phyloP scores from a whole-genome alignment of 805 yeast genomes.

The Ogataea siamensis region DNA sequence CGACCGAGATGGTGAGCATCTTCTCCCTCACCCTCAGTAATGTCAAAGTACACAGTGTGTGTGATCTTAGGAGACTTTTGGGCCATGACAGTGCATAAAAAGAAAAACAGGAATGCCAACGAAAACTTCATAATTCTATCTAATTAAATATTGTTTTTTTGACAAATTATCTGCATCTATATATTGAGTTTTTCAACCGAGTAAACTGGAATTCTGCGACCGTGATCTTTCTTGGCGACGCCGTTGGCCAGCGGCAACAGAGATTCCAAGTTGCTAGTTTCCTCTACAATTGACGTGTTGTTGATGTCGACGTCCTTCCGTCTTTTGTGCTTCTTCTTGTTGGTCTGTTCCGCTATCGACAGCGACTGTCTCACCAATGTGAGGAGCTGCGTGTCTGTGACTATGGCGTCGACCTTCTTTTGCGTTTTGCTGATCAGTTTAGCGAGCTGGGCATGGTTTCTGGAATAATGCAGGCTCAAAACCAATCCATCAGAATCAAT shows the following conservation, averaged over 20 bases:
- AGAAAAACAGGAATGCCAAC: constrained; percentile 21
- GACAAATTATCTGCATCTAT: constrained; percentile 16
- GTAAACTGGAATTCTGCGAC: constrained; percentile 51
- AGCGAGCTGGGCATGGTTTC: constrained; percentile 43
- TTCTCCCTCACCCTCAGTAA: constrained; percentile 74
- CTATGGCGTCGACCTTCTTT: constrained; percentile 34
- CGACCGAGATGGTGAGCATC: constrained; percentile 71
- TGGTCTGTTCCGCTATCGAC: constrained; percentile 22
- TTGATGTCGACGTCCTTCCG: constrained; percentile 33
- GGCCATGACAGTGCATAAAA: constrained; percentile 16
- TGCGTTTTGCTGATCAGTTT: constrained; percentile 49
- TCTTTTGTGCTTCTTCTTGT: constrained; percentile 20
- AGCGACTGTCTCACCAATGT: constrained; percentile 47
- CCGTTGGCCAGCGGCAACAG: constrained; percentile 26
- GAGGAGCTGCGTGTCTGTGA: constrained; percentile 42
- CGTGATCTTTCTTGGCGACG: constrained; percentile 31
- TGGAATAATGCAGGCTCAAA: constrained; percentile 57
- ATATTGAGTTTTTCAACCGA: constrained; percentile 49
- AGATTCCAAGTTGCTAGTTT: constrained; percentile 25
- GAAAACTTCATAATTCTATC: constrained; percentile 26
- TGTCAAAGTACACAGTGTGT: constrained; percentile 80
- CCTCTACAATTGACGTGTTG: constrained; percentile 27
- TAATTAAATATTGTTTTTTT: neutral
- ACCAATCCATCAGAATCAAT: constrained; percentile 70
- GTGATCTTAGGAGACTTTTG: constrained; percentile 57